Evolutionary conservation across 768 basidiomycete species (phyloP), one percentile per base, ranked within the genome.

Genomic region (Agaricus sinodeliciosus): DNA sequence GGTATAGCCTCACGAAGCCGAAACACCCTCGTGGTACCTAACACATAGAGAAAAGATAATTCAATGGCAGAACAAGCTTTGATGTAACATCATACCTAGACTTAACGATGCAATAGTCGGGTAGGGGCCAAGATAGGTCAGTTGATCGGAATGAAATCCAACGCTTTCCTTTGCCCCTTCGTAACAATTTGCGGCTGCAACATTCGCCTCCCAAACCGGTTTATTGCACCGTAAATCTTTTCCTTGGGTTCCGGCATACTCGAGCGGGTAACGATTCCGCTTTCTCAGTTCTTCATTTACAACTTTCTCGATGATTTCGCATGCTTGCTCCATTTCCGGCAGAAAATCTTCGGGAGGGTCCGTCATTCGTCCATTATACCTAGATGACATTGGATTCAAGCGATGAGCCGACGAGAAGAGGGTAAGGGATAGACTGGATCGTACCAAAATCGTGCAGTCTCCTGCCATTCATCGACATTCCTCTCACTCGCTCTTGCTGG

Each of bases 81-180:
- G 25, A 36, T 31, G 25, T 8, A 39, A 34, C 25, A 25, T 59
- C 76, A 57, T 48, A 83, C 89, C 89, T 11, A 92, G 76, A 63
- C 88, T 90, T 45, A 92, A 66, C 9, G 89, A 91, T 9, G 90
- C 90, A 49, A 92, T 92, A 0, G 90, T 91, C 4, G 87, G 83
- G 65, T 84, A 90, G 12, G 90, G 90, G 9, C 90, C 90, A 6
- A 92, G 72, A 67, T 86, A 85, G 0, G 89, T 89, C 50, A 89
- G 65, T 49, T 87, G 85, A 64, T 92, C 90, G 3, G 89, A 84
- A 63, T 92, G 90, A 61, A 79, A 84, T 0, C 90, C 90, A 3
- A 92, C 90, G 46, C 82, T 81, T 65, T 90, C 89, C 62, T 85
- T 84, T 35, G 78, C 76, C n/a, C 89, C 89, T 62, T 84, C 79